Percentiles rank a stretch among this genome's conserved stretches.
Evolutionary conservation across 2,329 filamentous ascomycete genomes (phyloP).

Genomic region (Tricladium varicosporioides): DNA sequence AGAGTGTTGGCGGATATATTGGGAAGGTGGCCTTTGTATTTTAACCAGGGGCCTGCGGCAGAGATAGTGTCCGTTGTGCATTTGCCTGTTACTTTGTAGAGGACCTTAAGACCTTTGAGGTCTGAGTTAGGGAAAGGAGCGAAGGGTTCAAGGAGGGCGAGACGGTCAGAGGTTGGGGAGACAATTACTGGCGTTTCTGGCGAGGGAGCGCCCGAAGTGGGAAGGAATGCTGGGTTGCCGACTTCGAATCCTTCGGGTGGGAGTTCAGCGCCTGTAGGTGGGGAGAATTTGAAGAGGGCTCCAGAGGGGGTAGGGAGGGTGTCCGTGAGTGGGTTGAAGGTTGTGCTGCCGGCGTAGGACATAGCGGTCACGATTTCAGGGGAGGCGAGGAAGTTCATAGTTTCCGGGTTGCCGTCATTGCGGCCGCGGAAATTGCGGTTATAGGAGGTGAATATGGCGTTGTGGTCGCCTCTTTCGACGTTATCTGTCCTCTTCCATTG

Average conservation of each 20-base stretch:
- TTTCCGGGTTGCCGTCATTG: slow-evolving; percentile 93
- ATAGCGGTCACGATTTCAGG: slow-evolving; percentile 97
- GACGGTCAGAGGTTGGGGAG: slow-evolving; percentile 81
- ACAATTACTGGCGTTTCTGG: slow-evolving; percentile 71
- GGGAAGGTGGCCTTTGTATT: slow-evolving; percentile 98
- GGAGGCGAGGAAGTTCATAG: slow-evolving; percentile 98
- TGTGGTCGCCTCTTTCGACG: slow-evolving; percentile 77
- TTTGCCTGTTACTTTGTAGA: slow-evolving; percentile 96
- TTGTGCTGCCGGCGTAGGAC: slow-evolving; percentile 86
- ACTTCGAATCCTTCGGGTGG: slow-evolving; percentile 67
- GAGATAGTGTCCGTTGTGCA: slow-evolving; percentile 99
- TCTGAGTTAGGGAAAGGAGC: slow-evolving; percentile 75
- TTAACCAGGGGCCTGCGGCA: slow-evolving; percentile 93
- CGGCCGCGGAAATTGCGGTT: slow-evolving; percentile 98
- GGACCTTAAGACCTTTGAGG: slow-evolving; percentile 73
- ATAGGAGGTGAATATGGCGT: slow-evolving; percentile 95
- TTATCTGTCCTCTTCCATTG: slow-evolving; percentile 94
- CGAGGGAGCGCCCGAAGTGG: slow-evolving; percentile 70
- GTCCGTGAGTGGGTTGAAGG: slow-evolving; percentile 95
- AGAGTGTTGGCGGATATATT: slow-evolving; percentile 98
- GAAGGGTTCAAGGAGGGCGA: slow-evolving; percentile 91
- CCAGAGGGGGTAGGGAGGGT: slow-evolving; percentile 76
- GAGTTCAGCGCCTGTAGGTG: slow-evolving; percentile 69
- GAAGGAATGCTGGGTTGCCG: slow-evolving; percentile 72
- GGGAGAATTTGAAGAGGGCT: slow-evolving; percentile 78